Conservation (phyloP, 768 basidiomycete genomes). For the Leccinum sublutescens region DNA sequence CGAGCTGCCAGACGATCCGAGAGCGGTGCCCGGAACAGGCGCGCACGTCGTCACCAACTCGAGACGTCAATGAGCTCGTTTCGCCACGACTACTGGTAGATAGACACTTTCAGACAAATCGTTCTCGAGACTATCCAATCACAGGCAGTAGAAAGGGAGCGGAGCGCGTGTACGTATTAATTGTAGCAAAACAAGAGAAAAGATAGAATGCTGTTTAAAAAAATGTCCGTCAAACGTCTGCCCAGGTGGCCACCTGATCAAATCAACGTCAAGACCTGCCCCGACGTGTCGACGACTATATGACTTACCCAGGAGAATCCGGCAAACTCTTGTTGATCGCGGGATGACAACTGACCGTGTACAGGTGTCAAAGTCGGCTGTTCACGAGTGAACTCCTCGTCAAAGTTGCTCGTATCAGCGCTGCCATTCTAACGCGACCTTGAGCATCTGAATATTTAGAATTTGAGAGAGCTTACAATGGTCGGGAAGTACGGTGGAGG, state of each 20-base stretch:
- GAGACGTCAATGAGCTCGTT: conserved; percentile 22
- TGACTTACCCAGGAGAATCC: conserved; percentile 88
- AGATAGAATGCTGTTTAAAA: conserved; percentile 27
- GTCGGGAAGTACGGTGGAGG: conserved; percentile 97
- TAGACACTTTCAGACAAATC: conserved; percentile 17
- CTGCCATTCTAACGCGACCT: conserved; percentile 60
- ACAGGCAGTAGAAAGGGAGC: conserved; percentile 33
- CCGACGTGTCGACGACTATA: background rate
- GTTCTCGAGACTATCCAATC: conserved; percentile 38
- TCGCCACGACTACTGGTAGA: conserved; percentile 2
- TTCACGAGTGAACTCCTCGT: conserved; percentile 95
- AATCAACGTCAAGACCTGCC: background rate
- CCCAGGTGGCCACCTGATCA: conserved; percentile 49
- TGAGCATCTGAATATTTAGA: conserved; percentile 6
- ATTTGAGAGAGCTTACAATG: conserved; percentile 58
- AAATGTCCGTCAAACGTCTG: conserved; percentile 44
- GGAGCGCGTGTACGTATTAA: conserved; percentile 30
- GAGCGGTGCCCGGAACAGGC: conserved; percentile 64
- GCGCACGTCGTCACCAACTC: conserved; percentile 52
- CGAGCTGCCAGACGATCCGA: conserved; percentile 31
- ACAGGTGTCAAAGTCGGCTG: conserved; percentile 98
- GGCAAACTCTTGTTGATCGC: conserved; percentile 94
- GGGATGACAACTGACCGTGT: conserved; percentile 85
- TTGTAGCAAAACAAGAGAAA: conserved; percentile 33
- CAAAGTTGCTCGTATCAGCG: conserved; percentile 90